Conservation (phyloP, 495 filamentous ascomycete genomes). For the Lepraria neglecta region DNA sequence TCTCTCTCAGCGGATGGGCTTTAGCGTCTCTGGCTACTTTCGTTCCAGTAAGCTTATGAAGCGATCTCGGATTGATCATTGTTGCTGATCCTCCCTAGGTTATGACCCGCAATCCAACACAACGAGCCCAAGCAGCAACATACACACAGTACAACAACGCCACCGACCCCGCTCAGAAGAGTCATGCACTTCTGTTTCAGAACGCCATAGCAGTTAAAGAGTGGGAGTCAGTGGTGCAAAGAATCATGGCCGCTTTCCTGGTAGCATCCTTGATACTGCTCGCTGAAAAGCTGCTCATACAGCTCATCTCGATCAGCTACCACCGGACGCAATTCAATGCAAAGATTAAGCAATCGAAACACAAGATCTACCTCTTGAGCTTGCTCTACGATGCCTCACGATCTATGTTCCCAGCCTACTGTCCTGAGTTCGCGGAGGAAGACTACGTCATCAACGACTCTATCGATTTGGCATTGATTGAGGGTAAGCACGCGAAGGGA, state of each 20-base stretch:
- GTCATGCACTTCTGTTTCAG: constrained; percentile 13
- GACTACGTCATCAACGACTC: constrained; percentile 85
- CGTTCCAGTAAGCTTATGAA: constrained; percentile 44
- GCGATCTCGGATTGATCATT: background rate
- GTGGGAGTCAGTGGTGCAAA: constrained; percentile 60
- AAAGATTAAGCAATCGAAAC: constrained; percentile 84
- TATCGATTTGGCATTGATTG: constrained; percentile 40
- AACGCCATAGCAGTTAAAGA: constrained; percentile 34
- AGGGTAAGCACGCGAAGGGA: constrained; percentile 32
- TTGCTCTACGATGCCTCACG: constrained; percentile 85
- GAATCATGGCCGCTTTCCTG: constrained; percentile 69
- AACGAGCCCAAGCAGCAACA: constrained; percentile 24
- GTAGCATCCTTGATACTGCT: constrained; percentile 72
- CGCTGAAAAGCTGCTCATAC: constrained; percentile 75
- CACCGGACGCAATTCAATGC: constrained; percentile 87
- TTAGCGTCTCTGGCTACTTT: constrained; percentile 76
- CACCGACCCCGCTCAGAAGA: constrained; percentile 38
- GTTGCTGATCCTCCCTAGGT: constrained; percentile 35
- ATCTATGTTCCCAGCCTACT: constrained; percentile 82
- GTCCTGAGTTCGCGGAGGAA: constrained; percentile 81
- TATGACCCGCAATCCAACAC: constrained; percentile 46
- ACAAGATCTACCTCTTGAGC: constrained; percentile 68
- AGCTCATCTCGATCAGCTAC: constrained; percentile 90
- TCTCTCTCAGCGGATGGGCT: constrained; percentile 84
- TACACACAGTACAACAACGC: constrained; percentile 28